A percentile compares a stretch with the other conserved stretches of the same genome.
Evolutionary conservation across 1,284 basidiomycete species (phyloP).

Genomic region (Malassezia pachydermatis): DNA sequence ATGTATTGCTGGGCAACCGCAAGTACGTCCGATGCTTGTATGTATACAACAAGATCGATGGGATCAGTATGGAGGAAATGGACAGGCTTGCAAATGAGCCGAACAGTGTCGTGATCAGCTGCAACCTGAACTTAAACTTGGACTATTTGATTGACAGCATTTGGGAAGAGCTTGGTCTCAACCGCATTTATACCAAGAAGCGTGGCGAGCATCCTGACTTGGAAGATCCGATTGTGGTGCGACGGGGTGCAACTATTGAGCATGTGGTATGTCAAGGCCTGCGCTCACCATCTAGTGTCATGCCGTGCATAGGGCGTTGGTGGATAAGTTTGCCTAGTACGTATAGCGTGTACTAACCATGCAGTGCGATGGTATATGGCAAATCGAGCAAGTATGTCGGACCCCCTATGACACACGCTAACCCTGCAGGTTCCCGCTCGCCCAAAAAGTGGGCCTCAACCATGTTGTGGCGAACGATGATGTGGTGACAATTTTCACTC

Average conservation of each 20-base stretch:
- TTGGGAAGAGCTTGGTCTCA: conserved; percentile 54
- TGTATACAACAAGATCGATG: conserved; percentile 65
- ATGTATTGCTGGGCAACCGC: conserved; percentile 75
- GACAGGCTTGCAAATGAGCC: conserved; percentile 76
- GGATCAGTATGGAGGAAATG: conserved; percentile 55
- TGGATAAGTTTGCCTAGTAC: conserved; percentile 58
- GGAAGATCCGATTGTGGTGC: conserved; percentile 79
- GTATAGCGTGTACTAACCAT: conserved; percentile 1
- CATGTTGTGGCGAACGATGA: conserved; percentile 88
- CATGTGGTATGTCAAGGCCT: conserved; percentile 49
- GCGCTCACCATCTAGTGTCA: conserved; percentile 21
- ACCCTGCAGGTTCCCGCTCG: conserved; percentile 22
- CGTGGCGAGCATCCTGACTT: conserved; percentile 78
- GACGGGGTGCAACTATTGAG: conserved; percentile 86
- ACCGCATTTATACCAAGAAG: conserved; percentile 79
- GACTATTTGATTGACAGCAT: conserved; percentile 78
- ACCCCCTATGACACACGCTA: too few species aligned
- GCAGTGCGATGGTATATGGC: conserved; percentile 33
- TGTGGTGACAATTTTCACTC: conserved; percentile 58
- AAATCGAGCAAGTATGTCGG: conserved; percentile 31
- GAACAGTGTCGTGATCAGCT: conserved; percentile 85
- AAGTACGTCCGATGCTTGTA: conserved; percentile 89
- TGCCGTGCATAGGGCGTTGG: conserved; percentile 71
- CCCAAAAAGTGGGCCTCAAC: conserved; percentile 57
- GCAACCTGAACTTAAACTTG: conserved; percentile 82